Conservation (phyloP, 2,329 filamentous ascomycete genomes). For the Cladosporium sp. region DNA sequence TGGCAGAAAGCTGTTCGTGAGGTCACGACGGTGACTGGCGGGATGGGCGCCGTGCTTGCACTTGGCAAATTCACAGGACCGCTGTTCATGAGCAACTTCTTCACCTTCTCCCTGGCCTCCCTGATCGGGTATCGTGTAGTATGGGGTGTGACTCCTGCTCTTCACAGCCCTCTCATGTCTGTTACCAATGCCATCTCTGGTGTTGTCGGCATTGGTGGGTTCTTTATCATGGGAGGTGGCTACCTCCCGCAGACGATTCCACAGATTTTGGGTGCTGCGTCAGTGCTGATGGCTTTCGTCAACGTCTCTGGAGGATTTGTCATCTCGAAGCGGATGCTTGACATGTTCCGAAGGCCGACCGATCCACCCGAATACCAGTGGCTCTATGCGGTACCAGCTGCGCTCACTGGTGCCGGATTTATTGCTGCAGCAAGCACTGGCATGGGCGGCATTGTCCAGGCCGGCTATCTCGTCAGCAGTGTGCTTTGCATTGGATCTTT, state of each 20-base stretch:
- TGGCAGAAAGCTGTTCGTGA: slow-evolving; percentile 77
- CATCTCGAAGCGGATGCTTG: slow-evolving; percentile 88
- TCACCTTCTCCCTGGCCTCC: slow-evolving; percentile 78
- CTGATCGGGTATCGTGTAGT: slow-evolving; percentile 84
- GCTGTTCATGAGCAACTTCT: slow-evolving; percentile 81
- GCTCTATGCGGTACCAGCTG: slow-evolving; percentile 75
- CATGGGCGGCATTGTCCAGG: slow-evolving; percentile 78
- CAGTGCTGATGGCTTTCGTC: slow-evolving; percentile 79
- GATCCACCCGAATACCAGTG: slow-evolving; percentile 86
- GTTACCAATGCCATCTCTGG: slow-evolving; percentile 90
- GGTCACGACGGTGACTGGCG: slow-evolving; percentile 68
- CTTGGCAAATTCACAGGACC: slow-evolving; percentile 78
- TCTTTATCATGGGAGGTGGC: slow-evolving; percentile 85
- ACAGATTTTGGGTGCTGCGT: slow-evolving; percentile 71
- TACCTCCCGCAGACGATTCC: slow-evolving; percentile 73
- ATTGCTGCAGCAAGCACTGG: slow-evolving; percentile 75
- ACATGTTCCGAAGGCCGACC: slow-evolving; percentile 82
- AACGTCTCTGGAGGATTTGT: slow-evolving; percentile 88
- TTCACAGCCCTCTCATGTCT: slow-evolving; percentile 87
- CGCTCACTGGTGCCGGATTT: slow-evolving; percentile 76
- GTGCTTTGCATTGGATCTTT: slow-evolving; percentile 81
- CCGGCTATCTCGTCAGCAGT: slow-evolving; percentile 80
- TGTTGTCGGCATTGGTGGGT: slow-evolving; percentile 80
- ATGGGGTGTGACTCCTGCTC: slow-evolving; percentile 77
- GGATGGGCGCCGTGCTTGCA: slow-evolving; percentile 70